These are phyloP conservation scores for Aspergillus indologenus DNA, from an alignment of 495 filamentous ascomycete species.

Conservation along the genomic window DNA sequence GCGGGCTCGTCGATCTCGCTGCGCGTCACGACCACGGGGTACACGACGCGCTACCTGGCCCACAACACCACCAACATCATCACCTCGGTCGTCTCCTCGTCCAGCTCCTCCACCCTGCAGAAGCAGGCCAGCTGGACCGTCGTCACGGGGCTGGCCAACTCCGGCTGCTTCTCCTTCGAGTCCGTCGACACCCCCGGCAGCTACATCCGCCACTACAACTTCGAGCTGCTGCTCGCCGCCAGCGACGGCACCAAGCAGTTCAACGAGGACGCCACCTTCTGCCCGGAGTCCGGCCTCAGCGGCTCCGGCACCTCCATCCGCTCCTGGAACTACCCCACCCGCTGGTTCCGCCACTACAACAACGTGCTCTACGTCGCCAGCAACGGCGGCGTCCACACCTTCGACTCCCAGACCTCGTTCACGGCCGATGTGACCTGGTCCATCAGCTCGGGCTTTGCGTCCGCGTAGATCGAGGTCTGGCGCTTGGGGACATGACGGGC, in stretches of 20 bases:
- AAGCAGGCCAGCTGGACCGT: constrained; percentile 54
- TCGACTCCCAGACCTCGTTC: constrained; percentile 45
- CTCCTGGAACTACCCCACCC: constrained; percentile 55
- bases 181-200: constrained; percentile 52
- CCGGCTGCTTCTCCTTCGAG: constrained; percentile 56
- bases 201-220: constrained; percentile 52
- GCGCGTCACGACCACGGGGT: constrained; percentile 48
- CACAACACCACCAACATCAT: constrained; percentile 46
- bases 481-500: background rate
- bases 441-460: constrained; percentile 44
- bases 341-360: constrained; percentile 51
- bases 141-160: constrained; percentile 48
- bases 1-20: constrained; percentile 50
- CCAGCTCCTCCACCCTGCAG: constrained; percentile 44
- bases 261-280: constrained; percentile 55
- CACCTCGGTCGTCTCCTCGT: constrained; percentile 52
- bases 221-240: constrained; percentile 42
- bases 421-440: constrained; percentile 52
- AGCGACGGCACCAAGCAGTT: constrained; percentile 52
- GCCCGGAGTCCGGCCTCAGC: constrained; percentile 44
- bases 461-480: background rate
- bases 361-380: constrained; percentile 46
- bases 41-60: constrained; percentile 48
- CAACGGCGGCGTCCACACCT: constrained; percentile 50
- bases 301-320: constrained; percentile 47